phyloP scores from a whole-genome alignment of 805 yeast genomes.

The Ogataea zsoltii region DNA sequence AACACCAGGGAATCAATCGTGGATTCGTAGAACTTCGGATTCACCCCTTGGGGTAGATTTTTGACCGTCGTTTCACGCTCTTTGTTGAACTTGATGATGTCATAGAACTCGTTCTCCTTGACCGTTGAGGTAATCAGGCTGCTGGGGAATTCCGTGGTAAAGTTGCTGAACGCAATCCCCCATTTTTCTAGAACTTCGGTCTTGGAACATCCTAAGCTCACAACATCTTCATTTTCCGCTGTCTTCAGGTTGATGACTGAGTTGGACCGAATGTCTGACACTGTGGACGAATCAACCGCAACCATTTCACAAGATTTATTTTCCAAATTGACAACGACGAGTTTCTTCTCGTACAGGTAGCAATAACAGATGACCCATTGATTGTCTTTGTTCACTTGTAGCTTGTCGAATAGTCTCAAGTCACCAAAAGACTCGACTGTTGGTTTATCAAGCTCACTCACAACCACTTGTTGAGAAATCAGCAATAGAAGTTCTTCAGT shows the following conservation, averaged over 20 bases:
- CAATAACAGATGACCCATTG: conserved; percentile 24
- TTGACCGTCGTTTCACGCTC: background rate
- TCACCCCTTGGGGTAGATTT: conserved; percentile 27
- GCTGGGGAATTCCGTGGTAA: conserved; percentile 24
- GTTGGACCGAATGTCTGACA: conserved; percentile 19
- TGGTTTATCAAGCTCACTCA: conserved; percentile 12
- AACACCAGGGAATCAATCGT: conserved; percentile 27
- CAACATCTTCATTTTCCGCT: background rate
- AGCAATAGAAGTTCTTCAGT: conserved; percentile 23
- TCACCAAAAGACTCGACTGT: conserved; percentile 30
- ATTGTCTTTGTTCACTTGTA: conserved; percentile 12
- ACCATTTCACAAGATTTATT: conserved; percentile 10
- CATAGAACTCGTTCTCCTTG: conserved; percentile 25
- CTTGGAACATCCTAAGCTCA: conserved; percentile 14
- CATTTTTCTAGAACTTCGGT: conserved; percentile 32
- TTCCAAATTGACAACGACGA: conserved; percentile 21
- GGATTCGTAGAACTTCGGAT: conserved; percentile 32
- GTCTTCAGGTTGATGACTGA: conserved; percentile 15
- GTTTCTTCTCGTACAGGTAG: conserved; percentile 30
- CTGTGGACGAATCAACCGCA: conserved; percentile 16
- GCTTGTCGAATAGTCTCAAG: conserved; percentile 32
- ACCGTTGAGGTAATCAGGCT: conserved; percentile 30
- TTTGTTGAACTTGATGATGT: conserved; percentile 6
- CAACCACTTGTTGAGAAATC: conserved; percentile 10
- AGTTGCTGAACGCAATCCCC: conserved; percentile 30